Conservation (phyloP, 306 rosid genomes). For the Acacia crassicarpa region DNA sequence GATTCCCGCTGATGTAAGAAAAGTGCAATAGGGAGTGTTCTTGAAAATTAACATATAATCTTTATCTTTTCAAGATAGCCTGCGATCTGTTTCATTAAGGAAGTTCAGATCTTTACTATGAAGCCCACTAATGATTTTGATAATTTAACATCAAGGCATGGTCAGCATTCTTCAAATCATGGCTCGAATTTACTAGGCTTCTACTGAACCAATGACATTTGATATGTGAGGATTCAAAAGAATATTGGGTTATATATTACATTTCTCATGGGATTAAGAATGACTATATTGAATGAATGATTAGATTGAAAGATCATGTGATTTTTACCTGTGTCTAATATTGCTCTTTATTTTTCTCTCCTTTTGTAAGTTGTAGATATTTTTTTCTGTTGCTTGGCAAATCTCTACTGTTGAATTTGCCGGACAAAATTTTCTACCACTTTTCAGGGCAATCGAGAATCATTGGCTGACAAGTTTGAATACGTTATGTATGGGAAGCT, state of each 20-base stretch:
- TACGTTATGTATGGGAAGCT: conserved; percentile 96
- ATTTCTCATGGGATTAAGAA: not conserved
- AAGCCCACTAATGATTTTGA: not conserved
- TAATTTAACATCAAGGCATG: not conserved
- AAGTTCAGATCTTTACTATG: not conserved
- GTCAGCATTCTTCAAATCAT: not conserved
- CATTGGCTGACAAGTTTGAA: conserved; percentile 83
- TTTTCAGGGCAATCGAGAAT: conserved; percentile 65
- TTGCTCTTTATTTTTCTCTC: not conserved
- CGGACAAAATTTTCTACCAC: conserved; percentile 15
- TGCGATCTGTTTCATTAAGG: not conserved
- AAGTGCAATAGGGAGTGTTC: not conserved
- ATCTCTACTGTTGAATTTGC: conserved; percentile 11
- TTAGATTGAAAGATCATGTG: not conserved
- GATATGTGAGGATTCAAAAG: not conserved
- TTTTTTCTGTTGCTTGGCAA: not conserved
- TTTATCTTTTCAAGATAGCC: not conserved
- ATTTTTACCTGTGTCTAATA: conserved; percentile 4
- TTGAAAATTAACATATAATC: not conserved
- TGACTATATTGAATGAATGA: not conserved
- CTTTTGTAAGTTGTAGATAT: not conserved
- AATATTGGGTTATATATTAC: not conserved
- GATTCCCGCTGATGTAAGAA: not conserved
- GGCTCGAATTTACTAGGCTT: not conserved
- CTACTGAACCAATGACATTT: not conserved